A percentile compares a stretch with the other conserved stretches of the same genome.
Evolutionary conservation across 306 rosid species (phyloP).

Genomic region (Quercus suber): DNA sequence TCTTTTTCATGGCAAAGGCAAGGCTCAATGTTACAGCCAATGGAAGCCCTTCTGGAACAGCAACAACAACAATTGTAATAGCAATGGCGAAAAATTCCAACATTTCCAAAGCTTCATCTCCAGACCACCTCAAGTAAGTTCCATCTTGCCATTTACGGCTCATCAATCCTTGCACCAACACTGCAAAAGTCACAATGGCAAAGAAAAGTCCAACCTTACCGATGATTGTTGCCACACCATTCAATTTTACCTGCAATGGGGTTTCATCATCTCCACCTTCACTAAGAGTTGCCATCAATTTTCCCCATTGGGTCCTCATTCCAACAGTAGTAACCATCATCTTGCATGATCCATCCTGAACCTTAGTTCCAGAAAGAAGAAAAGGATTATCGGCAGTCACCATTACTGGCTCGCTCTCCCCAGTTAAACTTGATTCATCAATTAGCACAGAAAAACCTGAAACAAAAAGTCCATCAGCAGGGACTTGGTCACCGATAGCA

Average conservation of each 20-base stretch:
- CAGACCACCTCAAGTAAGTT: constrained; percentile 64
- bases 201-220: constrained; percentile 93
- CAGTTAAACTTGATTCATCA: constrained; percentile 93
- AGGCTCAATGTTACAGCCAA: constrained; percentile 94
- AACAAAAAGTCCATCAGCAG: constrained; percentile 87
- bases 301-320: constrained; percentile 99
- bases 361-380: constrained; percentile 93
- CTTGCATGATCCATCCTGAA: constrained; percentile 93
- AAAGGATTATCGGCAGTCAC: constrained; percentile 66
- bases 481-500: constrained; percentile 89
- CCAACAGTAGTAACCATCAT: constrained; percentile 93
- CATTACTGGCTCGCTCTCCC: constrained; percentile 94
- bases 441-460: constrained; percentile 82
- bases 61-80: constrained; percentile 93
- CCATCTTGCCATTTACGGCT: constrained; percentile 58
- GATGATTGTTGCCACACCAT: constrained; percentile 94
- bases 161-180: constrained; percentile 72
- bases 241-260: constrained; percentile 90
- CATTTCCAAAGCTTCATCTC: constrained; percentile 76
- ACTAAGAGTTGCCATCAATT: constrained; percentile 90
- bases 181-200: constrained; percentile 79
- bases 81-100: constrained; percentile 89
- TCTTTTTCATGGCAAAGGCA: constrained; percentile 97
- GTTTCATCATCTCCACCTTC: constrained; percentile 99
- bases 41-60: constrained; percentile 97